Base-by-base conservation (phyloP, 2,329 filamentous ascomycete species). In the Ophiostoma australiae region DNA sequence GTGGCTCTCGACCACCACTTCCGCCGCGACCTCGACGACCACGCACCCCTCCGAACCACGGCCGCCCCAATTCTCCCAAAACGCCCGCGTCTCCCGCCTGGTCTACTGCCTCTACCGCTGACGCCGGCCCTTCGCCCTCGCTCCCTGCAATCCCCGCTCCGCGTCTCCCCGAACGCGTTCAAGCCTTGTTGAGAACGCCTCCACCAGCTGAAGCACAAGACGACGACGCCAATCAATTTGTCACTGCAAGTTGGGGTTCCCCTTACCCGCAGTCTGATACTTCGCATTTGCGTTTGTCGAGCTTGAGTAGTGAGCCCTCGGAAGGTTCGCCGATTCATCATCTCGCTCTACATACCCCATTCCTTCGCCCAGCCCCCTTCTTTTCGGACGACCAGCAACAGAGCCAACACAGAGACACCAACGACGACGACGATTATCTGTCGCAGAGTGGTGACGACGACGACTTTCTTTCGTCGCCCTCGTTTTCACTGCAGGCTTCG, bases 241-340 rank as follows among this genome's bases (percentile, higher is more conserved):
- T 85, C 73, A 95, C 92, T 67, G 90, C 93, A 68, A 94, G 90
- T 78, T 97, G 94, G 93, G 94, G 94, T 71, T 97, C 93, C 70
- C 94, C 94, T 31, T 97, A 97, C 81, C 89, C 91, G 70, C 85
- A 85, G 73, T 86, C 90, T 55, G 90, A 86, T 71, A 79, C 78
- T 75, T 80, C 77, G 66, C 80, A 84, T 72, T 81, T 84, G 70
- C 84, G 83, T 69, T 80, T 80, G 70, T 80, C 82, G 73, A 87
- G 86, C 75, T 82, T 83, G 74, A 85, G 85, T 77, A 89, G 87
- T 78, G 87, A 85, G 75, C 80, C 80, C 72, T 89, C 86, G 2
- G 86, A 88, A 76, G 86, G 87, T 73, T 86, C 84, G 65, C 87
- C 85, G 0, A 83, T 89, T 73, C 87, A 89, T 74, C 85, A 86